Evolutionary conservation across 371 early-diverging fungal species (phyloP).

Genomic region (Rhizopus arrhizus): DNA sequence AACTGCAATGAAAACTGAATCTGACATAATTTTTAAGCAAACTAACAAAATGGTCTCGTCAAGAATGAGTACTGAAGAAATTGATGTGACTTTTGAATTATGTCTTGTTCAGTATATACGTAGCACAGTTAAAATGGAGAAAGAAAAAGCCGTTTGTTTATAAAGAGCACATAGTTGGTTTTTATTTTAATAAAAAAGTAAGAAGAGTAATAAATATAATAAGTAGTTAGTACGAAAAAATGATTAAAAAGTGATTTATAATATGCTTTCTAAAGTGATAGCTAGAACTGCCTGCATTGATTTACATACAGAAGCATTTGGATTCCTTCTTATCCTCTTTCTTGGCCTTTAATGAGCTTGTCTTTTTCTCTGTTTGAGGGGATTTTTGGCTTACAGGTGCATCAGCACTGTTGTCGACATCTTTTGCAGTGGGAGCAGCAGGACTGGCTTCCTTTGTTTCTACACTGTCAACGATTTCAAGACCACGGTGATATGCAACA

Average conservation of each 20-base stretch:
- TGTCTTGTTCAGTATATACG: too few species aligned
- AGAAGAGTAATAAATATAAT: too few species aligned
- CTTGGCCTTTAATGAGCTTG: not conserved
- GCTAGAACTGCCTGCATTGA: not conserved
- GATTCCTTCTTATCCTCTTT: constrained; percentile 21
- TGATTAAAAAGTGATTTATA: too few species aligned
- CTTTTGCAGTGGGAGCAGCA: not conserved
- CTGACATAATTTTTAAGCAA: constrained; percentile 14
- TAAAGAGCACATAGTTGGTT: too few species aligned
- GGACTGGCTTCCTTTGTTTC: not conserved
- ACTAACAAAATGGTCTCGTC: too few species aligned
- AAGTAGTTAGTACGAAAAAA: too few species aligned
- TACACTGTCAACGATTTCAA: not conserved
- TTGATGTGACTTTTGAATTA: too few species aligned
- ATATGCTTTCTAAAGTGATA: not conserved
- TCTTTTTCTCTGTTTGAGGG: not conserved
- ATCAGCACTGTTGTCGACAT: not conserved
- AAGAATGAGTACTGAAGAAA: too few species aligned
- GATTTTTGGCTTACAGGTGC: not conserved
- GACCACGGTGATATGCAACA: constrained; percentile 28
- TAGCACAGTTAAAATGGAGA: too few species aligned
- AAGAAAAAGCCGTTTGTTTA: too few species aligned
- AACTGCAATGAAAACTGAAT: constrained; percentile 55
- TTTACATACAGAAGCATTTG: constrained; percentile 33
- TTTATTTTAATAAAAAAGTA: too few species aligned